phyloP scores from a whole-genome alignment of 176 grass and related monocot species.

The Phragmites australis region DNA sequence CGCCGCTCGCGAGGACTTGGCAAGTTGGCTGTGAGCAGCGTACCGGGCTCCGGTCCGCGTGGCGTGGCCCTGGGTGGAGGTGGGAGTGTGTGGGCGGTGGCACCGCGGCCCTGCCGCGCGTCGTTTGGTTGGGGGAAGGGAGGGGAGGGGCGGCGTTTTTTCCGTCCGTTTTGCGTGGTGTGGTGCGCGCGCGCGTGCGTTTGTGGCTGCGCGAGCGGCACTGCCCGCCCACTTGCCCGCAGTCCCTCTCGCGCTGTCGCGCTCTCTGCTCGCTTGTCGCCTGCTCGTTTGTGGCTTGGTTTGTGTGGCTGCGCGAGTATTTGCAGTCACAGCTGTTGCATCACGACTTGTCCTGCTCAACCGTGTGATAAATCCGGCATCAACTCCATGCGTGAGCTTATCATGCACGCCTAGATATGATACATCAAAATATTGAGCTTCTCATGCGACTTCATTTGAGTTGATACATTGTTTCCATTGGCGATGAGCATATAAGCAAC shows the following conservation, averaged over 20 bases:
- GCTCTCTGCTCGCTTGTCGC: constrained; percentile 5
- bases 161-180: not conserved
- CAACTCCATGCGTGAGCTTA: not conserved
- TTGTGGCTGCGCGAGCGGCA: constrained; percentile 47
- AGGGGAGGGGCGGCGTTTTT: not conserved
- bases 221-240: constrained; percentile 29
- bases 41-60: constrained; percentile 30
- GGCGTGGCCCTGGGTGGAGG: constrained; percentile 27
- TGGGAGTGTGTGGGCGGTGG: constrained; percentile 48
- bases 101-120: constrained; percentile 21
- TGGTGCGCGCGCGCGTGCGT: constrained; percentile 2
- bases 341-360: not conserved
- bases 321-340: not conserved
- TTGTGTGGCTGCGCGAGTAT: constrained; percentile 22
- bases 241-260: constrained; percentile 33
- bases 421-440: not conserved
- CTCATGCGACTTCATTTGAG: not conserved
- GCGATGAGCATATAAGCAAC: not conserved
- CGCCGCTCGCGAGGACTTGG: not conserved
- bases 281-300: not conserved
- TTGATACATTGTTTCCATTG: not conserved
- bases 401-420: not conserved
- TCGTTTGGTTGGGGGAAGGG: not conserved
- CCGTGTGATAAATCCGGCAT: not conserved
- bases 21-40: constrained; percentile 31